These are phyloP conservation scores for Quambalaria eucalypti DNA, from an alignment of 1,284 basidiomycete genomes.

Conservation along the genomic window DNA sequence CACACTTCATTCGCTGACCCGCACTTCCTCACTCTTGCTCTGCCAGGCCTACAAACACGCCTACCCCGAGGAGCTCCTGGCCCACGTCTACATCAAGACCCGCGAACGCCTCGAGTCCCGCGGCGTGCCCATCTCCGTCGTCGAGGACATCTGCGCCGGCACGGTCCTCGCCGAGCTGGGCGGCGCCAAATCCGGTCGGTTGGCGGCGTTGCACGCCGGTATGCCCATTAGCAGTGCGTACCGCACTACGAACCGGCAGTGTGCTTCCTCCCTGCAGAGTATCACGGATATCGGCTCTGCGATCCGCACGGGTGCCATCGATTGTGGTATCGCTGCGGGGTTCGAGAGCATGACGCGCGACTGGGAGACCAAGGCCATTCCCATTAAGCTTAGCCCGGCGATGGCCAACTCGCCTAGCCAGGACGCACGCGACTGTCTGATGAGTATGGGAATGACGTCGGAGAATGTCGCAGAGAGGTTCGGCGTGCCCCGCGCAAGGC, in stretches of 20 bases:
- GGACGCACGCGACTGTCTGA: slow-evolving; percentile 44
- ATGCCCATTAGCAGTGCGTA: slow-evolving; percentile 18
- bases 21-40: background rate
- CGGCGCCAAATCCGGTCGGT: slow-evolving; percentile 46
- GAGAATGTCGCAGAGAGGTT: slow-evolving; percentile 38
- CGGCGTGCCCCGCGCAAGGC: slow-evolving; percentile 26
- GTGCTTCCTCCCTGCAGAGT: slow-evolving; percentile 46
- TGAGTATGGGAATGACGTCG: slow-evolving; percentile 43
- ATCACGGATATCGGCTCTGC: slow-evolving; percentile 46
- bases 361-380: slow-evolving; percentile 44
- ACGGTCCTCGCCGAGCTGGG: slow-evolving; percentile 49
- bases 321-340: slow-evolving; percentile 39
- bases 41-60: slow-evolving; percentile 40
- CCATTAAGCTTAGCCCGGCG: slow-evolving; percentile 36
- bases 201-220: slow-evolving; percentile 48
- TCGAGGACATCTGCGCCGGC: slow-evolving; percentile 47
- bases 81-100: slow-evolving; percentile 42
- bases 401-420: slow-evolving; percentile 33
- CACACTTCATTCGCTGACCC: background rate
- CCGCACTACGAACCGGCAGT: slow-evolving; percentile 48
- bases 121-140: slow-evolving; percentile 42
- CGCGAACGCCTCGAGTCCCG: slow-evolving; percentile 38
- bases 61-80: slow-evolving; percentile 45
- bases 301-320: slow-evolving; percentile 42
- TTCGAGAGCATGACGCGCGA: slow-evolving; percentile 44